Conservation (phyloP, 345 rosid species). For the Eucalyptus erythrocorys region DNA sequence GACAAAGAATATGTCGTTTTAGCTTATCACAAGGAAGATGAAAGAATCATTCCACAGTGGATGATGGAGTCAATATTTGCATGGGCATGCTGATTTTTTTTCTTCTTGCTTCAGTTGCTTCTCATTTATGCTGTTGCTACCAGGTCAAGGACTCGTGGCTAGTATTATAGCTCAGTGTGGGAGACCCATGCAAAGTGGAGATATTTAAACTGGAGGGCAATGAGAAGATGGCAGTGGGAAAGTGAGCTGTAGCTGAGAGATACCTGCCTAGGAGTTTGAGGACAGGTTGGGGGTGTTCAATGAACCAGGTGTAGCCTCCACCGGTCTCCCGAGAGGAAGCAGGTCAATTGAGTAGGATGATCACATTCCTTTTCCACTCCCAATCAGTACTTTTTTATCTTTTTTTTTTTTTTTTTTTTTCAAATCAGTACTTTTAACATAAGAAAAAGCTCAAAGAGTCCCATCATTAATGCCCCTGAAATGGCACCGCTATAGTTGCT, state of each 20-base stretch:
- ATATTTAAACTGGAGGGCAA: background rate
- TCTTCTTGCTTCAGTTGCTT: background rate
- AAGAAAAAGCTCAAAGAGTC: background rate
- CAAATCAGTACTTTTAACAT: background rate
- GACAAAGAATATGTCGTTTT: background rate
- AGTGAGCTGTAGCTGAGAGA: background rate
- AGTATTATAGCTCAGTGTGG: background rate
- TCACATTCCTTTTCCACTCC: background rate
- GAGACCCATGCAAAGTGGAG: background rate
- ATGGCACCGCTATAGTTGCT: background rate
- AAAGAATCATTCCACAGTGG: background rate
- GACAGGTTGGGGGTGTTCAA: background rate
- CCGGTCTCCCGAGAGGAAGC: background rate
- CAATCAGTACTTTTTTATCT: background rate
- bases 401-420: too few species aligned
- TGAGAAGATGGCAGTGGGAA: background rate
- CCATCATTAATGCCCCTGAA: constrained; percentile 4
- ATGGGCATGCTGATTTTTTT: background rate
- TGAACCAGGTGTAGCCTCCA: background rate
- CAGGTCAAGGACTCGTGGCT: background rate
- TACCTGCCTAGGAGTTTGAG: background rate
- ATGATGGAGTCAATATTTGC: background rate
- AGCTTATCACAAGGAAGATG: background rate
- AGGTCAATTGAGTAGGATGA: background rate
- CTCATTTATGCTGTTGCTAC: background rate